Evolutionary conservation across 2,329 filamentous ascomycete genomes (phyloP).

Genomic region (Arthrobotrys musiformis): DNA sequence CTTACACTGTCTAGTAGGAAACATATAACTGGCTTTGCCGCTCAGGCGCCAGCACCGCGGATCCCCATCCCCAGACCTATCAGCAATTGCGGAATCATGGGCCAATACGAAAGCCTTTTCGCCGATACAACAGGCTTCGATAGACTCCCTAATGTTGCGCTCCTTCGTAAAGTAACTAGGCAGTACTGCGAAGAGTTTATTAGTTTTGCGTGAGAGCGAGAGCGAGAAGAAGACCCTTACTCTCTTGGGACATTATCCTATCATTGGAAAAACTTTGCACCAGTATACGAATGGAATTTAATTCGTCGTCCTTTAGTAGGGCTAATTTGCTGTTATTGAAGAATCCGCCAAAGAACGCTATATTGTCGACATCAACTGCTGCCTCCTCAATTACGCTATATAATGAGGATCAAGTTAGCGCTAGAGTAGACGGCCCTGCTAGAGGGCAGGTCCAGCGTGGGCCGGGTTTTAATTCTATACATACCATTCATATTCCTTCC

Average conservation of each 20-base stretch:
- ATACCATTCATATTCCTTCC: slow-evolving; percentile 42
- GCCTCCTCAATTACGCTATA: slow-evolving; percentile 31
- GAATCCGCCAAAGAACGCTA: slow-evolving; percentile 36
- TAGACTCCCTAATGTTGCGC: slow-evolving; percentile 34
- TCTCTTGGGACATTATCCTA: slow-evolving; percentile 42
- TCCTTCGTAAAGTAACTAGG: slow-evolving; percentile 39
- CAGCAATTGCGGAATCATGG: slow-evolving; percentile 46
- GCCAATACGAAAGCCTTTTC: slow-evolving; percentile 33
- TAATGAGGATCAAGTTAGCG: not conserved
- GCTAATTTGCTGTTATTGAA: slow-evolving; percentile 44
- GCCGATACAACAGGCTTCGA: slow-evolving; percentile 46
- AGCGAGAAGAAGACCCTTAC: no score
- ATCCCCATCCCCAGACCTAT: slow-evolving; percentile 26
- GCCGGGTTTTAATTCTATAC: no score
- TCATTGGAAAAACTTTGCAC: slow-evolving; percentile 44
- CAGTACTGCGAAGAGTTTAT: slow-evolving; percentile 13
- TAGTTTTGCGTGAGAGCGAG: no score
- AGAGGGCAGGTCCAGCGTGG: not conserved
- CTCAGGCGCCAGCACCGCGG: slow-evolving; percentile 42
- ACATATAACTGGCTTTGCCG: slow-evolving; percentile 36
- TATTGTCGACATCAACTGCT: slow-evolving; percentile 31
- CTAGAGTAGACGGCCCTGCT: not conserved
- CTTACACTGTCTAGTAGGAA: slow-evolving; percentile 43
- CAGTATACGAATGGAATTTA: slow-evolving; percentile 35
- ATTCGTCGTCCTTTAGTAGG: slow-evolving; percentile 39